Evolutionary conservation across 495 filamentous ascomycete species (phyloP).

Genomic region (Parathielavia appendiculata): DNA sequence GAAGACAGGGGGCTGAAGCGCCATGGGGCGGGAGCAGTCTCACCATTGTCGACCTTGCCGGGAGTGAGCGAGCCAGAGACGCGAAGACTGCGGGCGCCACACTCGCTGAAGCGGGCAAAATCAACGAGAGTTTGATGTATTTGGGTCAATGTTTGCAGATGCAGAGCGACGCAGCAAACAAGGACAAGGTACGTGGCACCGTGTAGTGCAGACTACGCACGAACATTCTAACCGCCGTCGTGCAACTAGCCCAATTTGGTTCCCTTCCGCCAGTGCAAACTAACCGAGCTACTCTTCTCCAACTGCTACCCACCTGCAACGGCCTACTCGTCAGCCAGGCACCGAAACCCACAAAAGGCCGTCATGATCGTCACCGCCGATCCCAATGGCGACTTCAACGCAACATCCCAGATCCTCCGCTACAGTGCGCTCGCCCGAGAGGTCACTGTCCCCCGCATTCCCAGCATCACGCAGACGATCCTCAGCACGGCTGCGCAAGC

Average conservation of each 20-base stretch:
- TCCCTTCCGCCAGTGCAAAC: slow-evolving; percentile 91
- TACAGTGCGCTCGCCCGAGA: slow-evolving; percentile 93
- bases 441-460: slow-evolving; percentile 84
- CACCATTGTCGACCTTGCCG: slow-evolving; percentile 89
- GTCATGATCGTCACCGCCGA: slow-evolving; percentile 98
- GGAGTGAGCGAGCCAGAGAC: slow-evolving; percentile 86
- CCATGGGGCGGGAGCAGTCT: slow-evolving; percentile 77
- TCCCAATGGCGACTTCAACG: slow-evolving; percentile 89
- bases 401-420: slow-evolving; percentile 90
- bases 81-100: slow-evolving; percentile 92
- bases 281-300: slow-evolving; percentile 93
- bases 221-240: not conserved
- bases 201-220: not conserved
- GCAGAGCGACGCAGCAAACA: slow-evolving; percentile 73
- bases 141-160: slow-evolving; percentile 95
- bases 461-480: slow-evolving; percentile 57
- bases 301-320: slow-evolving; percentile 79
- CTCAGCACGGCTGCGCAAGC: slow-evolving; percentile 26
- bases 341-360: slow-evolving; percentile 68
- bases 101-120: slow-evolving; percentile 91
- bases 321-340: slow-evolving; percentile 37
- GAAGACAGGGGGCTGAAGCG: slow-evolving; percentile 35
- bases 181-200: slow-evolving; percentile 59
- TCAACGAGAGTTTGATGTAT: slow-evolving; percentile 97
- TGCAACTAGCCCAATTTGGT: slow-evolving; percentile 63